phyloP scores from a whole-genome alignment of 768 basidiomycete genomes.

The Flagelloscypha sp. region DNA sequence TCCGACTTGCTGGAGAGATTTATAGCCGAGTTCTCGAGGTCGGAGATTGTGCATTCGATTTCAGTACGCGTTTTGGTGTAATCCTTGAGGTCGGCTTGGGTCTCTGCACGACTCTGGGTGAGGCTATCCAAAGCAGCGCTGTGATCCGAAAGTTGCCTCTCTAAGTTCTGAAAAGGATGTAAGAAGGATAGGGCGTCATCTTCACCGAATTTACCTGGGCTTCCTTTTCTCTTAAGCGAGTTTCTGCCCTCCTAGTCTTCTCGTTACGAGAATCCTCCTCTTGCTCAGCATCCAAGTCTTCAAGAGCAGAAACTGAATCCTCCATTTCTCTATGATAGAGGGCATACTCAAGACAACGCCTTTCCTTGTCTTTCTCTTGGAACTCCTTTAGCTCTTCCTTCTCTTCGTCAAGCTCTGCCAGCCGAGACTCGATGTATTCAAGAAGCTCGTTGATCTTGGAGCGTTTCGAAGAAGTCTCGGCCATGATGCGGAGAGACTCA shows the following conservation, averaged over 20 bases:
- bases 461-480: constrained; percentile 90
- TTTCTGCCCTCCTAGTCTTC: constrained; percentile 73
- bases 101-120: constrained; percentile 60
- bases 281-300: too few relatives aligned
- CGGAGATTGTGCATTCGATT: constrained; percentile 73
- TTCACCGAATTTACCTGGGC: constrained; percentile 50
- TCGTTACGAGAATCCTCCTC: constrained; percentile 73
- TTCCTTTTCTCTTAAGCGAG: constrained; percentile 80
- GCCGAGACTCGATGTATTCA: constrained; percentile 82
- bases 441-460: constrained; percentile 86
- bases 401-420: constrained; percentile 92
- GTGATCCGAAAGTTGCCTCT: constrained; percentile 60
- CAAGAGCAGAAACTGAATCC: constrained; percentile 79
- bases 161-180: constrained; percentile 48
- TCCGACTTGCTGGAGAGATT: constrained; percentile 56
- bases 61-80: constrained; percentile 80
- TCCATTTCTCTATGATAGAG: constrained; percentile 86
- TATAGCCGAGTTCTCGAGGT: constrained; percentile 60
- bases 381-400: constrained; percentile 97
- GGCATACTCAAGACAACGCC: constrained; percentile 91
- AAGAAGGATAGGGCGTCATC: not conserved
- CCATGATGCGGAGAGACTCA: constrained; percentile 94
- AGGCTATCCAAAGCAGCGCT: constrained; percentile 69
- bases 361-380: constrained; percentile 90
- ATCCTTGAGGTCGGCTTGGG: constrained; percentile 79